Evolutionary conservation across 2,329 filamentous ascomycete genomes (phyloP).

Genomic region (Fusarium citri): DNA sequence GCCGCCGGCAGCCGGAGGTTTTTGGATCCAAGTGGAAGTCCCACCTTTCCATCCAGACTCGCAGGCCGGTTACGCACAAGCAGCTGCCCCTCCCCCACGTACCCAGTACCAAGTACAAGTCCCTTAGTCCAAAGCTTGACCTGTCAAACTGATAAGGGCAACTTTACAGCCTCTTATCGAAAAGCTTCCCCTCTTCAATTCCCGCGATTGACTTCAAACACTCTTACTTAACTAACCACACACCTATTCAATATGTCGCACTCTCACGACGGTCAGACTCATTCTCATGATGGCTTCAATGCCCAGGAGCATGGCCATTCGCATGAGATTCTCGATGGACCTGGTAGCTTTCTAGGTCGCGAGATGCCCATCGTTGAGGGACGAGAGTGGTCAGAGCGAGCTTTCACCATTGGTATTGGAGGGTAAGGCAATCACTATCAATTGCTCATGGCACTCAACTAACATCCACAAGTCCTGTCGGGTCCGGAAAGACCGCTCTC

Average conservation of each 20-base stretch:
- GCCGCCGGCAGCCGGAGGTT: constrained; percentile 16
- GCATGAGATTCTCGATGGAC: constrained; percentile 94
- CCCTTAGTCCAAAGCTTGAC: constrained; percentile 16
- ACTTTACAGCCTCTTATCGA: constrained; percentile 11
- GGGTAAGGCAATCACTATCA: constrained; percentile 68
- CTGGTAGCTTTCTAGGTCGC: constrained; percentile 87
- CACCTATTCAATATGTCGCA: constrained; percentile 53
- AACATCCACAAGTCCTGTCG: constrained; percentile 77
- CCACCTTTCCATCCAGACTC: background rate
- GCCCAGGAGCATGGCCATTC: constrained; percentile 87
- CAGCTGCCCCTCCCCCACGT: constrained; percentile 31
- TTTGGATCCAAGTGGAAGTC: background rate
- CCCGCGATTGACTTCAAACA: background rate
- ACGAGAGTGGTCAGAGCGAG: constrained; percentile 86
- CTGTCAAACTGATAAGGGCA: constrained; percentile 33
- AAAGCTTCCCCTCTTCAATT: constrained; percentile 20
- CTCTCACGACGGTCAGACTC: constrained; percentile 70
- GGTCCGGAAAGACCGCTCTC: constrained; percentile 95
- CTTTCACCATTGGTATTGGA: constrained; percentile 97
- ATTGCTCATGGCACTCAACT: background rate
- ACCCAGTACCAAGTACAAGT: background rate
- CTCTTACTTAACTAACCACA: background rate
- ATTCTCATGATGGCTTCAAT: constrained; percentile 65
- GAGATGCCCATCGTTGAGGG: constrained; percentile 96
- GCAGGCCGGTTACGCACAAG: background rate